phyloP scores from a whole-genome alignment of 2,329 filamentous ascomycete genomes.

The Exophiala dermatitidis region DNA sequence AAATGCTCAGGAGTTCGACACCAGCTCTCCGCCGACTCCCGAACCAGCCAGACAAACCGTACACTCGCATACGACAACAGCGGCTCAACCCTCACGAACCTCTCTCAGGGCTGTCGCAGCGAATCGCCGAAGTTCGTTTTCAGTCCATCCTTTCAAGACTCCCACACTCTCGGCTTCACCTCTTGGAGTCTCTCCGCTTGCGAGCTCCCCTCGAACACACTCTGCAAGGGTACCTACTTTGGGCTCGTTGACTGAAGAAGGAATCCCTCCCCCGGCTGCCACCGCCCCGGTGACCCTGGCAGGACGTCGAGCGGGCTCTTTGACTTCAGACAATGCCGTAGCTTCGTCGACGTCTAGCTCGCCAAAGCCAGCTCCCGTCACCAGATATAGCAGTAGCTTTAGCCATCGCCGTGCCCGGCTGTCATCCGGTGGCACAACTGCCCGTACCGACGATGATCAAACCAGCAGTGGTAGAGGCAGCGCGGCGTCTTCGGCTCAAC shows the following conservation, averaged over 20 bases:
- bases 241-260: conserved; percentile 36
- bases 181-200: conserved; percentile 43
- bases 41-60: conserved; percentile 43
- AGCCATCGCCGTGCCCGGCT: conserved; percentile 71
- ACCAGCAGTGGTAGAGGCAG: conserved; percentile 53
- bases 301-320: conserved; percentile 41
- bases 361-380: conserved; percentile 69
- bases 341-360: conserved; percentile 65
- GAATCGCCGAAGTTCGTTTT: conserved; percentile 70
- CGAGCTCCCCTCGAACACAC: conserved; percentile 48
- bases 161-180: conserved; percentile 90
- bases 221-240: conserved; percentile 35
- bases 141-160: conserved; percentile 93
- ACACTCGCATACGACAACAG: conserved; percentile 36
- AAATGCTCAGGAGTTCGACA: conserved; percentile 52
- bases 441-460: conserved; percentile 43
- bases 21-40: conserved; percentile 44
- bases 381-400: conserved; percentile 89
- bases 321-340: conserved; percentile 54
- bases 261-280: conserved; percentile 35
- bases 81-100: conserved; percentile 43
- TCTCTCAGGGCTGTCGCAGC: conserved; percentile 43
- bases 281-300: conserved; percentile 26
- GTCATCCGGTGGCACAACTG: conserved; percentile 65
- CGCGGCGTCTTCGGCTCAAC: conserved; percentile 50